Conservation (phyloP, 768 basidiomycete species). For the Neoboletus brunneissimus region DNA sequence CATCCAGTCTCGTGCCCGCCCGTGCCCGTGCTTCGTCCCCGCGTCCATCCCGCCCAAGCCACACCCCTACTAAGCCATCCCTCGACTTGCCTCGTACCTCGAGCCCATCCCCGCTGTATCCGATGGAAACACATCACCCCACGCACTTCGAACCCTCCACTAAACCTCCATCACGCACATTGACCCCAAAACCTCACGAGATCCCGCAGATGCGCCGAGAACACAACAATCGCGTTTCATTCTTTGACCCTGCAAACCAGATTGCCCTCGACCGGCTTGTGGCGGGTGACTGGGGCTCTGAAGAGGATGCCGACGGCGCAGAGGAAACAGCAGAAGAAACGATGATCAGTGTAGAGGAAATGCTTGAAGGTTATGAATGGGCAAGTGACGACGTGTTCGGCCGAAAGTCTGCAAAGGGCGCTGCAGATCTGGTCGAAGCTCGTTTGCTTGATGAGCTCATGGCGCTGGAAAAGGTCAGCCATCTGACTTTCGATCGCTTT, state of each 20-base stretch:
- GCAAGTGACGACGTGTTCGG: constrained; percentile 75
- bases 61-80: constrained; percentile 17
- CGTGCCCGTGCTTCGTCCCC: constrained; percentile 26
- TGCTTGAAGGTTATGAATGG: constrained; percentile 99
- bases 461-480: constrained; percentile 85
- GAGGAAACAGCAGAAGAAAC: constrained; percentile 79
- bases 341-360: constrained; percentile 92
- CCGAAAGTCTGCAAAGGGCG: constrained; percentile 60
- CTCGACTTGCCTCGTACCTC: constrained; percentile 17
- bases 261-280: constrained; percentile 68
- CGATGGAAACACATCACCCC: constrained; percentile 10
- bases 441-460: constrained; percentile 84
- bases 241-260: constrained; percentile 80
- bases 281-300: constrained; percentile 40
- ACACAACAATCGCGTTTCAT: constrained; percentile 75
- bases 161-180: constrained; percentile 28
- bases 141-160: constrained; percentile 20
- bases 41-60: constrained; percentile 13
- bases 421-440: constrained; percentile 90
- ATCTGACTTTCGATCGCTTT: not conserved
- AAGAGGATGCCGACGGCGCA: constrained; percentile 54
- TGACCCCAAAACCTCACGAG: constrained; percentile 34
- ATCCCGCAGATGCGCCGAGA: constrained; percentile 41
- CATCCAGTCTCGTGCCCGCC: constrained; percentile 26
- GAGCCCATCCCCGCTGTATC: constrained; percentile 16